Percentiles rank a stretch among this genome's conserved stretches.
Conservation (phyloP, 208 protist genomes). For the Leptomonas pyrrhocoris region DNA sequence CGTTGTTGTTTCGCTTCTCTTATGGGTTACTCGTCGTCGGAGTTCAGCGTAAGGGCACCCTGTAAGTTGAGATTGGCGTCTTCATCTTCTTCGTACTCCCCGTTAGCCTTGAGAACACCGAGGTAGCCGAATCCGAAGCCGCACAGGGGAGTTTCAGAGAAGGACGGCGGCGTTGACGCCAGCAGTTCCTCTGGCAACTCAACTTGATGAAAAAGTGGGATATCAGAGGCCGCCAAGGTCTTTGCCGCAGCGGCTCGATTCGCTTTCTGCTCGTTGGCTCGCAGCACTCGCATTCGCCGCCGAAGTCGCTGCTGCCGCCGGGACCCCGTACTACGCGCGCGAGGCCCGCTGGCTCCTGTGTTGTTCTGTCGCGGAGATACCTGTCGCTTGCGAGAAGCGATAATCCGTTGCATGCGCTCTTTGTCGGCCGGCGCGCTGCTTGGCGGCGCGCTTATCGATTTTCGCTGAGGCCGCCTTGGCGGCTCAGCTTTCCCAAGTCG, state of each 20-base stretch:
- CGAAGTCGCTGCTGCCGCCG: conserved; percentile 29
- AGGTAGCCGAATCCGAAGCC: conserved; percentile 87
- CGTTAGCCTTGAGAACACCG: conserved; percentile 71
- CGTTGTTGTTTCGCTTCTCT: background rate
- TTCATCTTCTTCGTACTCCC: conserved; percentile 79
- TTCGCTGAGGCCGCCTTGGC: conserved; percentile 9
- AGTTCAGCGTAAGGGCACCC: conserved; percentile 56
- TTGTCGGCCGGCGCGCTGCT: conserved; percentile 18
- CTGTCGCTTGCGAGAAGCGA: conserved; percentile 39
- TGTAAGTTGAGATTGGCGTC: conserved; percentile 53
- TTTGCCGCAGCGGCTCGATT: conserved; percentile 47
- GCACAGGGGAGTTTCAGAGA: conserved; percentile 47
- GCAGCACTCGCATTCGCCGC: conserved; percentile 41
- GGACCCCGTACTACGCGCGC: conserved; percentile 18
- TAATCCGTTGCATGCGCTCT: conserved; percentile 40
- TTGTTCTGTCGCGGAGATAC: conserved; percentile 17
- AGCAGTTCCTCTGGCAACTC: conserved; percentile 28
- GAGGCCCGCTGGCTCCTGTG: conserved; percentile 11
- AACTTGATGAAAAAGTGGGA: conserved; percentile 42
- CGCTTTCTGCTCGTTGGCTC: conserved; percentile 53
- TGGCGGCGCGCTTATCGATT: conserved; percentile 1
- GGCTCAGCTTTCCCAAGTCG: conserved; percentile 14
- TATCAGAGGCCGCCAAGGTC: conserved; percentile 50
- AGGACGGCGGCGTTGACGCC: conserved; percentile 16
- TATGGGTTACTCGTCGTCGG: conserved; percentile 35